Base-by-base conservation (phyloP, 164 flowering plant species). In the Umbilicus rupestris region DNA sequence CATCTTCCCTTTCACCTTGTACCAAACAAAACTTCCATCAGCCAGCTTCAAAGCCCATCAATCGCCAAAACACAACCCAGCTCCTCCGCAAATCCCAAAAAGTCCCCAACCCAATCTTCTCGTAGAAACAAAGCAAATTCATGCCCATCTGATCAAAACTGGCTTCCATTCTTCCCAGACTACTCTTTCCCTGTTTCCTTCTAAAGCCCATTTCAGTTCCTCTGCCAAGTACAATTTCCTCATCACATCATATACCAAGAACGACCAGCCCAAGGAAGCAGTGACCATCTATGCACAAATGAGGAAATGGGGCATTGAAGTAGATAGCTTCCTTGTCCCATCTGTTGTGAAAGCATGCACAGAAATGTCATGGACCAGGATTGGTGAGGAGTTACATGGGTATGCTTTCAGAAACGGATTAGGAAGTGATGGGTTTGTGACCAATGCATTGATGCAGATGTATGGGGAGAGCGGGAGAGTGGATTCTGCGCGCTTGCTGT, bases 321-420 rank as follows among this genome's bases (percentile, higher is more conserved):
- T 84, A 4, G 88, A 86, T 65, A 78, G 57, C 39, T 85, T 80
- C 59, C 75, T 75, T 1, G 19, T 78, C 5, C 85, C 89, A 1
- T 79, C 89, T 0, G 58, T 80, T 58, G 73, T 85, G n/a, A 85
- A 85, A 74, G 85, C 84, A 10, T 83, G 85, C 55, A 60, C 76
- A 14, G 76, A 69, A 71, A 63, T 72, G 29, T 73, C 73, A 26
- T 66, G 35, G 69, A 45, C 64, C 46, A 67, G 45, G 24, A 55
- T 68, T 59, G 90, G 85, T 15, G 74, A 75, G 70, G 90, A 85
- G 74, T 62, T 79, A 6, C 89, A 85, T 62, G 85, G 89, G n/a
- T 82, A 72, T 52, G 77, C 69, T 0, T 0, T 77, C 29, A 83
- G 79, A 68, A 66, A 28, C 63, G 85, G 89, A 3, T 72, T 80